phyloP scores from a whole-genome alignment of 495 filamentous ascomycete genomes.

The Aspergillus haitiensis region DNA sequence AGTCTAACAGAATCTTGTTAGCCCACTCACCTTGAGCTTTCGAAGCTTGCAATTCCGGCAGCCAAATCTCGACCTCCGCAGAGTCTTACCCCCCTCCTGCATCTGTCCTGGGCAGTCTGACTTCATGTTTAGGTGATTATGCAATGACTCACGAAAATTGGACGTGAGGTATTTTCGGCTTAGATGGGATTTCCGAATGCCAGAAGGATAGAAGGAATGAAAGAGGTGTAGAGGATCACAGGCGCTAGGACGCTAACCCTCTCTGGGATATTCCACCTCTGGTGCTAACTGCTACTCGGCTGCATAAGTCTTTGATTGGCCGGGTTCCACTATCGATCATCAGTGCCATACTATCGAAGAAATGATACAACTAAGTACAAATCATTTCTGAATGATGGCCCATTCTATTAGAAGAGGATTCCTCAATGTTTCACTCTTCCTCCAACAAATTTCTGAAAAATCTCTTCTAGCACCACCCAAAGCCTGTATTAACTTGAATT shows the following conservation, averaged over 20 bases:
- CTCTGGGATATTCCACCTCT: conserved; percentile 20
- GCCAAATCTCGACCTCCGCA: conserved; percentile 42
- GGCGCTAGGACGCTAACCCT: conserved; percentile 19
- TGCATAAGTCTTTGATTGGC: conserved; percentile 33
- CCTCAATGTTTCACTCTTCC: too few relatives aligned
- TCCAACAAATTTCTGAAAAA: too few relatives aligned
- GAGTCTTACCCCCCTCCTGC: conserved; percentile 10
- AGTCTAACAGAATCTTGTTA: conserved; percentile 1
- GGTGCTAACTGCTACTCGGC: conserved; percentile 32
- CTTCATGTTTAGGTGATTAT: conserved; percentile 19
- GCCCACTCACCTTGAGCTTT: conserved; percentile 46
- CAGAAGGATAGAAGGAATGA: not conserved
- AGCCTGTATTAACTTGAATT: too few relatives aligned
- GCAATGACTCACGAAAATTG: too few relatives aligned
- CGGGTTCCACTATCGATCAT: conserved; percentile 1
- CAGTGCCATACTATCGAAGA: not conserved
- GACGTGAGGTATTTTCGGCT: conserved; percentile 20
- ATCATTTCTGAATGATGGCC: not conserved
- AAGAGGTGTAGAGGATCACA: not conserved
- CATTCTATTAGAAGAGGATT: conserved; percentile 20
- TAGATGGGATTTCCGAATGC: not conserved
- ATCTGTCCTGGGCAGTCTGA: conserved; percentile 20
- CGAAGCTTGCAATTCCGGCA: conserved; percentile 53
- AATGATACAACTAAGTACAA: not conserved
- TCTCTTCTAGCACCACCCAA: too few relatives aligned